A percentile compares a stretch with the other conserved stretches of the same genome.
These are phyloP conservation scores for Ogataea pignaliae DNA, from an alignment of 805 yeast genomes.

Conservation along the genomic window DNA sequence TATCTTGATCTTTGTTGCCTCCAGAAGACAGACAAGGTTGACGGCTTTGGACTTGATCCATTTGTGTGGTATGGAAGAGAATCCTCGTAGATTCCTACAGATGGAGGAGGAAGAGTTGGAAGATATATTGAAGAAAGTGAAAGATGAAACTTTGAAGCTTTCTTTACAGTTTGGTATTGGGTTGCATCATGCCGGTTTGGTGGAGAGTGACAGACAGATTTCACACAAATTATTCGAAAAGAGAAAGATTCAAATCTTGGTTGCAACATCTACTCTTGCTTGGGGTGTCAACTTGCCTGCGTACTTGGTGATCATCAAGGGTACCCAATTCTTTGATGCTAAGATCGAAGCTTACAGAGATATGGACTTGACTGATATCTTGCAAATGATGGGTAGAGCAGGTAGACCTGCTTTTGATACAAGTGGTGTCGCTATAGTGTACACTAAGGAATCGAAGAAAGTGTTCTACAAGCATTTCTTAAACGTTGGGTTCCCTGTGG, in stretches of 20 bases:
- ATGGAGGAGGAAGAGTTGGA: slow-evolving; percentile 64
- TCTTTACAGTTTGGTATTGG: slow-evolving; percentile 79
- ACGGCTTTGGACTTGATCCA: slow-evolving; percentile 78
- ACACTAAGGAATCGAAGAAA: slow-evolving; percentile 71
- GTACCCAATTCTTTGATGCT: slow-evolving; percentile 63
- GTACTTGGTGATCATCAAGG: slow-evolving; percentile 71
- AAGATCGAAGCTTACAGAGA: slow-evolving; percentile 67
- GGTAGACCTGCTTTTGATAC: slow-evolving; percentile 81
- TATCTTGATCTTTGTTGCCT: slow-evolving; percentile 78
- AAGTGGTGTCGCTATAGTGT: slow-evolving; percentile 71
- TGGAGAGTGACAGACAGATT: slow-evolving; percentile 65
- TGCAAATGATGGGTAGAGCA: slow-evolving; percentile 85
- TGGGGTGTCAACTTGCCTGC: slow-evolving; percentile 89
- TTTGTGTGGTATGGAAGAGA: slow-evolving; percentile 72
- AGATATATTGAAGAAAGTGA: slow-evolving; percentile 47
- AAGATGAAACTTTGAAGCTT: slow-evolving; percentile 76
- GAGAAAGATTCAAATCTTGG: slow-evolving; percentile 64
- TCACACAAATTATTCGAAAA: slow-evolving; percentile 66
- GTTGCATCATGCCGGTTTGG: slow-evolving; percentile 78
- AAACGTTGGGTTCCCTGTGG: slow-evolving; percentile 80
- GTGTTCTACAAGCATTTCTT: slow-evolving; percentile 72
- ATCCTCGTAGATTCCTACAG: slow-evolving; percentile 65
- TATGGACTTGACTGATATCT: slow-evolving; percentile 77
- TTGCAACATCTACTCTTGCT: slow-evolving; percentile 80
- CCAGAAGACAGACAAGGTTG: slow-evolving; percentile 75